Evolutionary conservation across 306 rosid genomes (phyloP).

Genomic region (Luffa aegyptiaca): DNA sequence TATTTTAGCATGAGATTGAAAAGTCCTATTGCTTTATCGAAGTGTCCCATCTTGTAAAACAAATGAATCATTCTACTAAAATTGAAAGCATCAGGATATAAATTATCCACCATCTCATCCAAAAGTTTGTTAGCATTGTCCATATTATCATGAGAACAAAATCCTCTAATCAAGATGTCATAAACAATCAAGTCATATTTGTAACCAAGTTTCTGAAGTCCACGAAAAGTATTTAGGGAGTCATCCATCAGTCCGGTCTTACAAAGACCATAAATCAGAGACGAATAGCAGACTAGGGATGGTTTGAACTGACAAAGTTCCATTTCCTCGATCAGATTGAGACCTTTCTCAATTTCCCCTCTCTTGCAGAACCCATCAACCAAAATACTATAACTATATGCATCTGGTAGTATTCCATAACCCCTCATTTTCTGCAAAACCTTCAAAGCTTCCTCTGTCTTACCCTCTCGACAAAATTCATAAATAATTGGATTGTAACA

Average conservation of each 20-base stretch:
- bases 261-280: constrained; percentile 42
- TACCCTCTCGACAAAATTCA: constrained; percentile 38
- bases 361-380: constrained; percentile 36
- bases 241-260: constrained; percentile 25
- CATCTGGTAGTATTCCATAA: constrained; percentile 39
- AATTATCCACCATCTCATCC: constrained; percentile 37
- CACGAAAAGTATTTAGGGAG: constrained; percentile 18
- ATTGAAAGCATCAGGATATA: constrained; percentile 28
- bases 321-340: constrained; percentile 40
- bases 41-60: constrained; percentile 30
- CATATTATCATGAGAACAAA: constrained; percentile 37
- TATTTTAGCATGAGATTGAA: constrained; percentile 27
- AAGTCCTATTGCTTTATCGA: constrained; percentile 26
- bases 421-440: constrained; percentile 47
- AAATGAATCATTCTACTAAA: constrained; percentile 26
- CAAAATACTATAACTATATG: constrained; percentile 53
- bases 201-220: constrained; percentile 23
- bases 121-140: constrained; percentile 27
- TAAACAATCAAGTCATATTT: constrained; percentile 33
- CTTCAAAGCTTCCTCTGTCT: constrained; percentile 22
- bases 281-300: constrained; percentile 40
- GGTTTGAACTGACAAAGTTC: constrained; percentile 23
- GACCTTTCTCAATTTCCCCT: constrained; percentile 27
- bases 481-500: constrained; percentile 41
- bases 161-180: constrained; percentile 38